These are phyloP conservation scores for Bullera alba DNA, from an alignment of 768 basidiomycete species.

Conservation along the genomic window DNA sequence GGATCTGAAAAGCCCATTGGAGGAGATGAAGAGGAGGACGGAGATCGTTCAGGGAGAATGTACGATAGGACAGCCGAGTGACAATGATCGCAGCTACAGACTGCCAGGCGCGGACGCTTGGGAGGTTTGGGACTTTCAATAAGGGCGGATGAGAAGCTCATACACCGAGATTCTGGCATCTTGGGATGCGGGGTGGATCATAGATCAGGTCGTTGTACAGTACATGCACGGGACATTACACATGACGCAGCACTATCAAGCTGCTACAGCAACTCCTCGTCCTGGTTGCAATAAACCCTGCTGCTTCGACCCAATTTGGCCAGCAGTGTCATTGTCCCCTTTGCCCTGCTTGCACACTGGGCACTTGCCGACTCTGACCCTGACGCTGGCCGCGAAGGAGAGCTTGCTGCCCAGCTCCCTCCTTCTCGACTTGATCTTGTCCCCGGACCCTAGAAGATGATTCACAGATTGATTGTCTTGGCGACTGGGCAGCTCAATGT, in stretches of 20 bases:
- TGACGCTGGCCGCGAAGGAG: slow-evolving; percentile 68
- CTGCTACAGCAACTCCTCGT: neutral
- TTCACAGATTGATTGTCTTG: slow-evolving; percentile 55
- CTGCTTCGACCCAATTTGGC: too few relatives aligned
- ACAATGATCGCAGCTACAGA: too few relatives aligned
- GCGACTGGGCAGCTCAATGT: slow-evolving; percentile 56
- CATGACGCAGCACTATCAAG: neutral
- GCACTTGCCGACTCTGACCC: slow-evolving; percentile 64
- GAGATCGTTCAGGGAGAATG: too few relatives aligned
- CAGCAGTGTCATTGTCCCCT: too few relatives aligned
- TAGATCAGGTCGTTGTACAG: neutral
- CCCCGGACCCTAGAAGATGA: slow-evolving; percentile 46
- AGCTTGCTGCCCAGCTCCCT: slow-evolving; percentile 57
- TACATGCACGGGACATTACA: neutral
- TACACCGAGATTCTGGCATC: too few relatives aligned
- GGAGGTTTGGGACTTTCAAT: neutral
- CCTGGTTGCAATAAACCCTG: too few relatives aligned
- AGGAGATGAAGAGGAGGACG: too few relatives aligned
- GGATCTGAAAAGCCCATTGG: too few relatives aligned
- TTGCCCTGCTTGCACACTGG: slow-evolving; percentile 56
- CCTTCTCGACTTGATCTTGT: slow-evolving; percentile 6
- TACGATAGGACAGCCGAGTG: too few relatives aligned
- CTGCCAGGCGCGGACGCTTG: too few relatives aligned
- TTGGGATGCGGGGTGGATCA: too few relatives aligned
- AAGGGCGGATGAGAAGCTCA: too few relatives aligned